phyloP scores from a whole-genome alignment of 805 yeast genomes.

The Starmerella sirachaensis region DNA sequence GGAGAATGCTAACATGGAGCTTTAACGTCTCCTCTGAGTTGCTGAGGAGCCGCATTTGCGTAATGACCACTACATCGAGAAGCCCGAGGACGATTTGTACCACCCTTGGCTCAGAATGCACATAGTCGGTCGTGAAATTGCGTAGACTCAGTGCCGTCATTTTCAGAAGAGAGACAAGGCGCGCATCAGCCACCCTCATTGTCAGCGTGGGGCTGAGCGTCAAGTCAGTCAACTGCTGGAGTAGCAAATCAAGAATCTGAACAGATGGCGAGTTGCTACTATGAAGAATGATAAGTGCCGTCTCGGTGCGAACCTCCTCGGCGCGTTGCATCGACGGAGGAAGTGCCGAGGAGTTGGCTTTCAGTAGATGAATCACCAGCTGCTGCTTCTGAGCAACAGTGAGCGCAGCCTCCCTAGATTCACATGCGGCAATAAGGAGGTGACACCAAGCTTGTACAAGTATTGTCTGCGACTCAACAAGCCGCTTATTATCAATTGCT shows the following conservation, averaged over 20 bases:
- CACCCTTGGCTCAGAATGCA: conserved; percentile 14
- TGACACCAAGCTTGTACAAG: conserved; percentile 12
- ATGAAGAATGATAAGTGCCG: conserved; percentile 10
- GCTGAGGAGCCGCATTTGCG: conserved; percentile 13
- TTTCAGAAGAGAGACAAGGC: conserved; percentile 7
- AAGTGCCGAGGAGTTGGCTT: conserved; percentile 6
- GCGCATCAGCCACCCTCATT: too few species aligned
- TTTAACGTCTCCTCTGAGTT: conserved; percentile 4
- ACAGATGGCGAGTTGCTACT: conserved; percentile 5
- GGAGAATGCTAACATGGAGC: conserved; percentile 12
- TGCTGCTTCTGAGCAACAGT: not conserved
- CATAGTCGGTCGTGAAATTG: conserved; percentile 6
- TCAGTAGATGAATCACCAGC: conserved; percentile 10
- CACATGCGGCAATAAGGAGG: conserved; percentile 5
- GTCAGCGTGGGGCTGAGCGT: conserved; percentile 7
- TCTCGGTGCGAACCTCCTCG: conserved; percentile 12
- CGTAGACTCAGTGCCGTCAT: conserved; percentile 18
- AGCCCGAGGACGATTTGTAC: conserved; percentile 29
- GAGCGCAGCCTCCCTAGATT: not conserved
- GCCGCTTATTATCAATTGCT: conserved; percentile 5
- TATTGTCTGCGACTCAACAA: conserved; percentile 5
- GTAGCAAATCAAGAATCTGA: conserved; percentile 4
- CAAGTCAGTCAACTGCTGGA: conserved; percentile 12
- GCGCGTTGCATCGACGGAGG: conserved; percentile 9
- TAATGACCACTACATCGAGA: conserved; percentile 50